These are phyloP conservation scores for Nakazawaea wyomingensis DNA, from an alignment of 805 yeast genomes.

Conservation along the genomic window DNA sequence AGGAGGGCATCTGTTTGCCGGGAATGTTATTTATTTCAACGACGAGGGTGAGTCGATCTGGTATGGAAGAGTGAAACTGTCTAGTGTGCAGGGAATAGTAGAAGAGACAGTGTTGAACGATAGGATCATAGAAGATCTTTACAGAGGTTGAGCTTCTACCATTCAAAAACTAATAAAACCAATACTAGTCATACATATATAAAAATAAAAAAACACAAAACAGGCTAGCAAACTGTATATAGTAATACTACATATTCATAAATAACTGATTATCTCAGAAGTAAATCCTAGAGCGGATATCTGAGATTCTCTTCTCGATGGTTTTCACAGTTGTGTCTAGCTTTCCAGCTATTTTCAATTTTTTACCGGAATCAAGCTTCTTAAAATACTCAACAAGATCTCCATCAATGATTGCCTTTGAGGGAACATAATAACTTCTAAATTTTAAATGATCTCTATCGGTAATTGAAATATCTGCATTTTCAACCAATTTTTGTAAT, in stretches of 20 bases:
- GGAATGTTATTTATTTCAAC: conserved; percentile 61
- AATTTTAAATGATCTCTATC: conserved; percentile 66
- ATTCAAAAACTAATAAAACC: no score
- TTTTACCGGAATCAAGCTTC: conserved; percentile 27
- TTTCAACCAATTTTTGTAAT: conserved; percentile 44
- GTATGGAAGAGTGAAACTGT: conserved; percentile 74
- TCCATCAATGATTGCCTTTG: conserved; percentile 77
- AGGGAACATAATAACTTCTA: conserved; percentile 80
- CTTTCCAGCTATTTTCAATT: conserved; percentile 32
- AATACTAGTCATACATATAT: no score
- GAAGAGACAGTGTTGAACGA: conserved; percentile 45
- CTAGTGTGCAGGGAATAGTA: conserved; percentile 61
- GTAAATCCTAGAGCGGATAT: conserved; percentile 39
- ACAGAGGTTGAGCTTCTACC: conserved; percentile 50
- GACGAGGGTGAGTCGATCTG: conserved; percentile 46
- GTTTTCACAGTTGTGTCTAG: conserved; percentile 45
- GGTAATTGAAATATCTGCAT: conserved; percentile 30
- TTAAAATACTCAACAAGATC: conserved; percentile 67
- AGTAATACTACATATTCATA: background rate
- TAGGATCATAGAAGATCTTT: conserved; percentile 49
- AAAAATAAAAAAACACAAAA: no score
- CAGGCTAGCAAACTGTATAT: no score
- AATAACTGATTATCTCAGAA: conserved; percentile 1
- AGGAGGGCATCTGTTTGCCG: conserved; percentile 87
- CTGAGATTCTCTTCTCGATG: conserved; percentile 46